Percentiles rank a stretch among this genome's conserved stretches.
These are phyloP conservation scores for Trichopus zeylanicus DNA, from an alignment of 116 monocot genomes.

Conservation along the genomic window DNA sequence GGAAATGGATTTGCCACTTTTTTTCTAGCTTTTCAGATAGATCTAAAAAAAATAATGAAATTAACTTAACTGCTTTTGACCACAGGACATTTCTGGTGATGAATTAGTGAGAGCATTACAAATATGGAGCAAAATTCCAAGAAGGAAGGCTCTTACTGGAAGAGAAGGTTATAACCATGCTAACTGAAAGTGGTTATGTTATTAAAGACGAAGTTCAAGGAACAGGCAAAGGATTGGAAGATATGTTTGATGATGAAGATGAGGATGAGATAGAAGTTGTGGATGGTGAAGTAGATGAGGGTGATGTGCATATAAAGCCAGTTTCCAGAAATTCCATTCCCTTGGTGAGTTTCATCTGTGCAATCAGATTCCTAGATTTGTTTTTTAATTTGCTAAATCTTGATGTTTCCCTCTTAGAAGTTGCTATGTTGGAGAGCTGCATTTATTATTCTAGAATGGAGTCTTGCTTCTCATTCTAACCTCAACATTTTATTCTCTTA, in stretches of 20 bases:
- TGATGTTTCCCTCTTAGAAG: neutral
- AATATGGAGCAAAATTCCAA: conserved; percentile 86
- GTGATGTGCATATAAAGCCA: conserved; percentile 97
- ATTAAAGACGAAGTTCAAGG: conserved; percentile 37
- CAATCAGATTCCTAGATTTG: neutral
- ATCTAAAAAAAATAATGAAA: too few species aligned
- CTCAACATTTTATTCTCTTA: too few species aligned
- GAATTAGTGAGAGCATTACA: conserved; percentile 81
- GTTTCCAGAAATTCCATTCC: conserved; percentile 46
- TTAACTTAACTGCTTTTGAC: neutral
- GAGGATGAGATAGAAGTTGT: conserved; percentile 70
- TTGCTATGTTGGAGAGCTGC: too few species aligned
- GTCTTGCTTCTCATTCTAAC: too few species aligned
- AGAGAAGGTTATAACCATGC: conserved; percentile 80
- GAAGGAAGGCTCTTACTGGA: conserved; percentile 90
- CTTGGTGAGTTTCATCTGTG: conserved; percentile 31
- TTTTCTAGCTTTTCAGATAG: neutral
- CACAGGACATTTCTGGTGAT: conserved; percentile 82
- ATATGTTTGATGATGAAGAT: conserved; percentile 56
- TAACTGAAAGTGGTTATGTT: conserved; percentile 88
- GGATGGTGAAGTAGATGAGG: conserved; percentile 98
- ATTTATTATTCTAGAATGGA: too few species aligned
- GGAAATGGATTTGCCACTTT: neutral
- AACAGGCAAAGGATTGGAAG: conserved; percentile 33
- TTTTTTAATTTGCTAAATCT: too few species aligned